These are phyloP conservation scores for Trametes cingulata DNA, from an alignment of 768 basidiomycete genomes.

Conservation along the genomic window DNA sequence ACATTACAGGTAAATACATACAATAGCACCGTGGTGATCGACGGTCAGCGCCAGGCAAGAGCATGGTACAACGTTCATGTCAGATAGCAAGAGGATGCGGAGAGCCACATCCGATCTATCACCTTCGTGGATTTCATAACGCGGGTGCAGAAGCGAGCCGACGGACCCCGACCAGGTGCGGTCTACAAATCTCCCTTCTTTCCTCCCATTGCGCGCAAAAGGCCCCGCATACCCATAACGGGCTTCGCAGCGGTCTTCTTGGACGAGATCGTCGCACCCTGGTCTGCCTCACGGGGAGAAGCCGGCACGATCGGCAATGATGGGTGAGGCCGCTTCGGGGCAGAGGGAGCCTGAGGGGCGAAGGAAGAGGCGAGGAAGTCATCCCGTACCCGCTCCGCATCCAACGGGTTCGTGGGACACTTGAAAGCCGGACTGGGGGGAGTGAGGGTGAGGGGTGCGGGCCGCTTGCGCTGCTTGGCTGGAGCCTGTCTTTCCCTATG, in stretches of 20 bases:
- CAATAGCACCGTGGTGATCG: background rate
- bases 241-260: slow-evolving; percentile 28
- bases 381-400: slow-evolving; percentile 35
- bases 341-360: slow-evolving; percentile 30
- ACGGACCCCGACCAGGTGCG: background rate
- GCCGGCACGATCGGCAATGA: background rate
- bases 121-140: background rate
- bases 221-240: slow-evolving; percentile 32
- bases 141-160: background rate
- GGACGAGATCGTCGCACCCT: slow-evolving; percentile 19
- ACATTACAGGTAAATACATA: slow-evolving; percentile 6
- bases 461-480: slow-evolving; percentile 40
- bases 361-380: slow-evolving; percentile 51
- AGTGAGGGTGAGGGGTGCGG: slow-evolving; percentile 43
- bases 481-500: slow-evolving; percentile 16
- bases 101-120: background rate
- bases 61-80: background rate
- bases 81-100: background rate
- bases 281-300: slow-evolving; percentile 8
- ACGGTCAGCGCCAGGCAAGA: too few relatives aligned
- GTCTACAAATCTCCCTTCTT: slow-evolving; percentile 25
- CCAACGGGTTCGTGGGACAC: slow-evolving; percentile 38
- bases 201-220: slow-evolving; percentile 35
- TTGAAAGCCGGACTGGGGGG: slow-evolving; percentile 35
- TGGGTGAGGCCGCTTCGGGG: background rate